phyloP scores from a whole-genome alignment of 257 asterid genomes.

The Primulina tabacum region DNA sequence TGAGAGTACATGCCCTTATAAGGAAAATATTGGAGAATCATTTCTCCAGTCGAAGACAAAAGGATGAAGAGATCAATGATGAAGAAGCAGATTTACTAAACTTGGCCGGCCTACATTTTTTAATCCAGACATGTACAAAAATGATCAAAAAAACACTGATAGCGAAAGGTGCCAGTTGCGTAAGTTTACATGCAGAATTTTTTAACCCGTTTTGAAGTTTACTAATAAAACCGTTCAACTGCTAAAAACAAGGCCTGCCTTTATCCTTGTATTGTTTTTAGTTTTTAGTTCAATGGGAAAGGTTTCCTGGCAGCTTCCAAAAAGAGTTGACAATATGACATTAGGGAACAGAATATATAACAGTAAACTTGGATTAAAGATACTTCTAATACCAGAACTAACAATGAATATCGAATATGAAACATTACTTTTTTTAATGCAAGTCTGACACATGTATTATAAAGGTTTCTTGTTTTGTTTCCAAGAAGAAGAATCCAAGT shows the following conservation, averaged over 20 bases:
- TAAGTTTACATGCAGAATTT: constrained; percentile 13
- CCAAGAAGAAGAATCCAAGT: constrained; percentile 7
- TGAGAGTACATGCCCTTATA: constrained; percentile 14
- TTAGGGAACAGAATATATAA: constrained; percentile 5
- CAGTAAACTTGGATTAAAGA: constrained; percentile 7
- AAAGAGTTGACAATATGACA: constrained; percentile 18
- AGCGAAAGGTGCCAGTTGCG: not conserved
- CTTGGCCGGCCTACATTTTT: constrained; percentile 34
- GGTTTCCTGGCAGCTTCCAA: constrained; percentile 5
- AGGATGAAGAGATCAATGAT: constrained; percentile 14
- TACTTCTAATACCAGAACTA: no score
- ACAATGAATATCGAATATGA: no score
- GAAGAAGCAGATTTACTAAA: constrained; percentile 10
- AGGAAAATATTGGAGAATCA: constrained; percentile 26
- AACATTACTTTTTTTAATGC: not conserved
- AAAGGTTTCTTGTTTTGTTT: not conserved
- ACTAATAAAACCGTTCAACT: constrained; percentile 24
- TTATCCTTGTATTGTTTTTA: constrained; percentile 8
- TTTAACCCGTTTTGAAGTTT: not conserved
- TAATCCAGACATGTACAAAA: constrained; percentile 22
- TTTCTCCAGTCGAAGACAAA: constrained; percentile 31
- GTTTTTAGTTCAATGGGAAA: not conserved
- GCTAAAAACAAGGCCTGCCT: constrained; percentile 39
- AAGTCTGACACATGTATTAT: not conserved
- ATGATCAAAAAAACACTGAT: constrained; percentile 21